Evolutionary conservation across 2,329 filamentous ascomycete species (phyloP), one percentile per base, ranked within the genome.

Genomic region (Arachnomyces sp.): DNA sequence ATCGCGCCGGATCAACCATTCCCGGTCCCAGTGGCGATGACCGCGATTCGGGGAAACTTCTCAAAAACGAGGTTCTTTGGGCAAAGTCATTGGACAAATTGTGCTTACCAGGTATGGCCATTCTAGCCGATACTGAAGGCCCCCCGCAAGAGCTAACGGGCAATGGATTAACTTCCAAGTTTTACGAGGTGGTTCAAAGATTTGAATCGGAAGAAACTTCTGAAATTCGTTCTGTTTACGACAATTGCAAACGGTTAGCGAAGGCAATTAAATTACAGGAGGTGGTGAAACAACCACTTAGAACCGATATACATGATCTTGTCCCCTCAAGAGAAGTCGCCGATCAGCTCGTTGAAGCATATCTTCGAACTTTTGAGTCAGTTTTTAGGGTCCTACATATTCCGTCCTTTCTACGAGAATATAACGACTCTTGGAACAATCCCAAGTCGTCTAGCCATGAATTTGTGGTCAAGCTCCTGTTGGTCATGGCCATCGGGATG

Each of bases 351-450:
- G 59, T 79, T 12, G 62, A 71, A 7, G 56, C 62, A 20, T 79
- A 79, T 58, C 58, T 82, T 13, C 62, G 73, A 35, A 72, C 71
- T 0, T 68, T 75, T 47, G 76, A 81, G 49, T 70, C 72, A 1
- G 69, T 74, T 12, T 68, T 74, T 45, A 68, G 78, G 2, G 65
- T 82, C 16, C 43, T 82, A 7, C 73, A 82, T 51, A 53, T 74
- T 1, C 76, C 77, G 0, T 71, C 69, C 0, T 81, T 82, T 45
- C 60, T 65, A 33, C 61, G 61, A 8, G 71, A 77, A 25, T 81
- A 79, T 47, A 68, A 74, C 15, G 62, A 65, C 0, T 54, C 74
- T 8, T 81, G 77, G 76, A 58, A 55, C 0, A 62, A 65, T 12
- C 64, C 66, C 0, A 48, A 56, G 14, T 56, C 58, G 0, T 59